Base-by-base conservation (phyloP, 1,284 basidiomycete species). In the Tilletia setariae region DNA sequence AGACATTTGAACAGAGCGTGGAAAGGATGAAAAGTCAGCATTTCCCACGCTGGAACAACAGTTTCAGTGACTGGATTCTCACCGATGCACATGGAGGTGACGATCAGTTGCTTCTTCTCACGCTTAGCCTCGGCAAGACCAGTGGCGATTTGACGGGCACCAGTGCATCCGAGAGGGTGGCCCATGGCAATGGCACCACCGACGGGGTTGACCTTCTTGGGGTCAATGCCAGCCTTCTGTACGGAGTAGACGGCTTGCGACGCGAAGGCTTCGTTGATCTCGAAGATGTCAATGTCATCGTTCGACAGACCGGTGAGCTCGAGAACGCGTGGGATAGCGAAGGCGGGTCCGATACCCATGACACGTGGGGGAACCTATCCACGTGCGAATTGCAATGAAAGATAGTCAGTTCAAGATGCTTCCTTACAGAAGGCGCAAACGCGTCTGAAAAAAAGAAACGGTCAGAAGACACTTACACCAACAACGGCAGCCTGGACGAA, bases 141-240 rank as follows among this genome's bases (percentile, higher is more conserved):
- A 2, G 93, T 94, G 9, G 91, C 90, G 43, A 92, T 88, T 83
- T 93, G 92, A 40, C 93, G 89, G 30, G 89, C 85, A 46, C 91
- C 92, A 72, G 92, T 92, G 87, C 78, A 72, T 68, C 84, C 83
- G 11, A 84, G 77, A 21, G 82, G 83, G 72, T 84, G 83, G 32
- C 83, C 82, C 67, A 82, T 72, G 42, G 84, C 84, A 69, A 85
- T 85, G 8, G 85, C 84, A 59, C 85, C 85, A 51, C 85, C 85
- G 67, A 82, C 79, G 11, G 84, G 84, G 80, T 86, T 86, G n/a
- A 80, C 79, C 78, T 85, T 86, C 61, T 83, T 79, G 70, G 80
- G 77, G 85, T 81, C 66, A 6, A 82, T 59, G 61, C 83, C 83
- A 56, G 86, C 71, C 59, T 82, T 80, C 70, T 85, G 90, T 19